A percentile compares a stretch with the other conserved stretches of the same genome.
phyloP scores from a whole-genome alignment of 2,329 filamentous ascomycete species.

The Penicillium sp. region DNA sequence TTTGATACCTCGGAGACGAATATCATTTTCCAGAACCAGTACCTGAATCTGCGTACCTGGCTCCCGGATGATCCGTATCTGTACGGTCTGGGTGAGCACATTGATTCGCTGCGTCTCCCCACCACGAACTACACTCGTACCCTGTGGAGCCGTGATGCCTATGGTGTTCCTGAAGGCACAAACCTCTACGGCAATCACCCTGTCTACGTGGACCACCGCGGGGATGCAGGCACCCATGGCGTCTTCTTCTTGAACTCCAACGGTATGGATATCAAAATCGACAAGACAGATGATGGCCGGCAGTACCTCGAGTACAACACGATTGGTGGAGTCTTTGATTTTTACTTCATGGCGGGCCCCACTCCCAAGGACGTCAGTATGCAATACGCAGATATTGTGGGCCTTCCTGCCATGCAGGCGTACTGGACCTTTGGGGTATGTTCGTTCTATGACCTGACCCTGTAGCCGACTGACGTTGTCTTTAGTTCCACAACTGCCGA shows the following conservation, averaged over 20 bases:
- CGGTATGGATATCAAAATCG: constrained; percentile 71
- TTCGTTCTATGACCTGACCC: neutral
- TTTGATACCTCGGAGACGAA: constrained; percentile 64
- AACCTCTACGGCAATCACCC: constrained; percentile 71
- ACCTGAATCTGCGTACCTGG: constrained; percentile 64
- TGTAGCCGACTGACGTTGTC: neutral
- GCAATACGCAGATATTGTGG: constrained; percentile 55
- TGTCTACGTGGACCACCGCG: constrained; percentile 68
- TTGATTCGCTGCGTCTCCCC: constrained; percentile 62
- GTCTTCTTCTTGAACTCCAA: constrained; percentile 68
- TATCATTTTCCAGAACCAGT: constrained; percentile 72
- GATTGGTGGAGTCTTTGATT: constrained; percentile 69
- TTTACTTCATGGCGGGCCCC: constrained; percentile 60
- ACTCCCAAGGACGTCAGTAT: constrained; percentile 53
- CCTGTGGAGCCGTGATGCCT: constrained; percentile 64
- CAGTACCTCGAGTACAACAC: constrained; percentile 76
- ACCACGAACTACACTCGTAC: constrained; percentile 65
- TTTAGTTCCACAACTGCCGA: constrained; percentile 53
- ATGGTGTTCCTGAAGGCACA: constrained; percentile 52
- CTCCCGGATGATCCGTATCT: constrained; percentile 64
- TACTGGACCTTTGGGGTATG: constrained; percentile 58
- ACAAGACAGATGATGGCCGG: constrained; percentile 52
- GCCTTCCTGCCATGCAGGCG: constrained; percentile 55
- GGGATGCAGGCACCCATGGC: constrained; percentile 51
- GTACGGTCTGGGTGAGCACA: constrained; percentile 75